A percentile compares a stretch with the other conserved stretches of the same genome.
Evolutionary conservation across 2,329 filamentous ascomycete species (phyloP).

Genomic region (Talaromyces sp.): DNA sequence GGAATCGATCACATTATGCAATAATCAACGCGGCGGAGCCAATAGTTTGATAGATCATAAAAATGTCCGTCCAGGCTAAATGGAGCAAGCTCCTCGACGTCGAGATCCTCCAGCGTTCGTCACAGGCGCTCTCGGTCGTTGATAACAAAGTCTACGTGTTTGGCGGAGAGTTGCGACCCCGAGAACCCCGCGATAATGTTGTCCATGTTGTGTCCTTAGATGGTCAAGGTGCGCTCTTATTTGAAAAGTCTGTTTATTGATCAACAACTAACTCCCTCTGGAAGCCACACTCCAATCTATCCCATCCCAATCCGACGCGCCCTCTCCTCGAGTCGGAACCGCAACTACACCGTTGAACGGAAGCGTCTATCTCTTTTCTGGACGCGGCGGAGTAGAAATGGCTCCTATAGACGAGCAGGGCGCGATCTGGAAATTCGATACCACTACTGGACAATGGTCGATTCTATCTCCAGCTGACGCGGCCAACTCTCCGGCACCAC

Average conservation of each 20-base stretch:
- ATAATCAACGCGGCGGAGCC: not conserved
- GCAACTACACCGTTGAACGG: slow-evolving; percentile 66
- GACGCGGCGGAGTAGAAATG: slow-evolving; percentile 68
- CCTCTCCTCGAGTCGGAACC: slow-evolving; percentile 66
- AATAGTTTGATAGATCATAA: not conserved
- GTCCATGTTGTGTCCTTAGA: slow-evolving; percentile 64
- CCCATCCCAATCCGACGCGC: slow-evolving; percentile 43
- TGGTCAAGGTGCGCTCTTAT: not conserved
- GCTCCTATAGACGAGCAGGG: slow-evolving; percentile 71
- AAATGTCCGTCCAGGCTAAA: slow-evolving; percentile 13
- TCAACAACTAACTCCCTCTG: not conserved
- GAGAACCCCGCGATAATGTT: slow-evolving; percentile 69
- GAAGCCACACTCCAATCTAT: slow-evolving; percentile 18
- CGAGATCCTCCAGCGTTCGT: slow-evolving; percentile 57
- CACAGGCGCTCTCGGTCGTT: slow-evolving; percentile 66
- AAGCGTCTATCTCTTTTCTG: slow-evolving; percentile 78
- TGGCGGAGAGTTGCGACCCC: slow-evolving; percentile 68
- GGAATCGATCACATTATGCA: not conserved
- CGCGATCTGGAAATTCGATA: slow-evolving; percentile 73
- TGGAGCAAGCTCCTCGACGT: slow-evolving; percentile 29
- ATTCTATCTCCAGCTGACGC: slow-evolving; percentile 57
- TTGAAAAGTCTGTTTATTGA: not conserved
- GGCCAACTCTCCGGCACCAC: slow-evolving; percentile 55
- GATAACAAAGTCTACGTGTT: slow-evolving; percentile 66
- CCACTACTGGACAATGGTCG: slow-evolving; percentile 63